Base-by-base conservation (phyloP, 495 filamentous ascomycete species). In the Xylaria acuta region DNA sequence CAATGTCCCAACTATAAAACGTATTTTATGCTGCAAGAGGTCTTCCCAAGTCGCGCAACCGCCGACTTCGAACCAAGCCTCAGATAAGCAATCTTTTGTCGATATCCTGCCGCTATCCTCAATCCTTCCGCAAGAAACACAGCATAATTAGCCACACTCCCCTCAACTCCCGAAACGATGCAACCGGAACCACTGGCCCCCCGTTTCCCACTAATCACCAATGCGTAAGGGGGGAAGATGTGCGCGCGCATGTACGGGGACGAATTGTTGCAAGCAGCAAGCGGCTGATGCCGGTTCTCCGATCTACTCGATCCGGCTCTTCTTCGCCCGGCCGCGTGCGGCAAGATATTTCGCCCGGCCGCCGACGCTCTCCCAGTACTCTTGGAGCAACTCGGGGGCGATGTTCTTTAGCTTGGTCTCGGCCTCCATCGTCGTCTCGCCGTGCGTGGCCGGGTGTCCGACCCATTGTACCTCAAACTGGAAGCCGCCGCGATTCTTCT, bases 391-490 rank as follows among this genome's bases (percentile, higher is more conserved):
- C 56, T 73, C 60, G 2, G 77, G 74, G 22, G 77, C 76, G 16
- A 74, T 69, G 51, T 72, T 75, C 27, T 51, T 76, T 14, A 79
- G 59, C 54, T 79, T 79, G 20, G 67, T 1, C 67, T 79, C 77
- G 27, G 73, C 53, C 56, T 79, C 77, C 64, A 74, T 63, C 12
- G 77, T 69, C 5, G 77, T 79, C 71, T 79, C 77, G 16, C 74
- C 76, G 14, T 63, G 73, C 40, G 64, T 74, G 1, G 71, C 11
- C 18, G 76, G 69, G 53, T 79, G 77, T 6, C 77, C 77, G 5
- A 79, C 77, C 77, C 77, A 79, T 32, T 79, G 77, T 9, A 79
- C 76, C 70, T 78, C 77, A 58, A 78, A 75, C 59, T 79, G 71
- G 67, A 79, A 78, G n/a, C 77, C 77, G 0, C 77, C 77, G 63